Evolutionary conservation across 257 asterid genomes (phyloP).

Genomic region (Mitragyna speciosa): DNA sequence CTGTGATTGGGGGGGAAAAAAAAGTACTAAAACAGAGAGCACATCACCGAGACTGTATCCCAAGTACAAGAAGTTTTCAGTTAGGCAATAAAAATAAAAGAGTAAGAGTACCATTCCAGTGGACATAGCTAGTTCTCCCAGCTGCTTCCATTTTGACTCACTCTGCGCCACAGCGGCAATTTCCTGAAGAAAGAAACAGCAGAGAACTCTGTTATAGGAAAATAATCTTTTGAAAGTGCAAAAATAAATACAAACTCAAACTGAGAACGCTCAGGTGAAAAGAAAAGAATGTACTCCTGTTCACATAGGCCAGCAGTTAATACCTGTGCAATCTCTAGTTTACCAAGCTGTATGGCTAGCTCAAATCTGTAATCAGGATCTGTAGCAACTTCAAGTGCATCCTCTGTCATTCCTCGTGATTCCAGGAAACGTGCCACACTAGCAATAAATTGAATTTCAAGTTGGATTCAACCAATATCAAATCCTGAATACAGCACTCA

Average conservation of each 20-base stretch:
- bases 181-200: constrained; percentile 53
- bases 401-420: constrained; percentile 93
- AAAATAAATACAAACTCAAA: background rate
- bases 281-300: background rate
- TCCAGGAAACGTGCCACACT: constrained; percentile 97
- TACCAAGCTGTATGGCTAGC: constrained; percentile 88
- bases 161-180: constrained; percentile 75
- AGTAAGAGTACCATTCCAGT: constrained; percentile 68
- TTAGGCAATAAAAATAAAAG: background rate
- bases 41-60: background rate
- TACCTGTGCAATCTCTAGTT: constrained; percentile 88
- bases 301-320: constrained; percentile 14
- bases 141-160: constrained; percentile 92
- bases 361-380: constrained; percentile 97
- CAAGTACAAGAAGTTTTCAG: background rate
- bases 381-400: constrained; percentile 90
- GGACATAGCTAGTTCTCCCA: constrained; percentile 98
- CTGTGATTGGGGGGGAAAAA: background rate
- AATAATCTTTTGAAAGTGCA: background rate
- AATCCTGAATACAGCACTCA: background rate
- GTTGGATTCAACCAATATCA: background rate
- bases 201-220: constrained; percentile 7
- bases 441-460: constrained; percentile 3
- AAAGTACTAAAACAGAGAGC: background rate
- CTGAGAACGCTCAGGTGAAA: background rate